These are phyloP conservation scores for Xylaria acuta DNA, from an alignment of 495 filamentous ascomycete species.

Conservation along the genomic window DNA sequence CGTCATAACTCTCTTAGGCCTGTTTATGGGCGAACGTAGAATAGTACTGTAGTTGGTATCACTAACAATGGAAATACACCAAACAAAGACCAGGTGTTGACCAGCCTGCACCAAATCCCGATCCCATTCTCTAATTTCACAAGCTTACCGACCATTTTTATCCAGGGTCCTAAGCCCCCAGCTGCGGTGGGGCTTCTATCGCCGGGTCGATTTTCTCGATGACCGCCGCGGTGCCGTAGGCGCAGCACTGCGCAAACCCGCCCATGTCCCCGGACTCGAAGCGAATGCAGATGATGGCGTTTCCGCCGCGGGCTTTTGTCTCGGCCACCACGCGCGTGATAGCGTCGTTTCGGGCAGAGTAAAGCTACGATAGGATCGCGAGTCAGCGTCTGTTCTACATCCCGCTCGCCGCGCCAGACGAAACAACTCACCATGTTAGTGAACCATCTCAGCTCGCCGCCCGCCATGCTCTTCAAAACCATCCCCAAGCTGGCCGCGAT, in stretches of 20 bases:
- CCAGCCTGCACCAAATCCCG: background rate
- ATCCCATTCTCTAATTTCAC: background rate
- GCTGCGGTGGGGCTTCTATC: constrained; percentile 29
- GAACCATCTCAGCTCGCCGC: constrained; percentile 64
- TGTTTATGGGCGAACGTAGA: too few relatives aligned
- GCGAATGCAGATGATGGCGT: constrained; percentile 63
- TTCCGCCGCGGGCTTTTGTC: constrained; percentile 62
- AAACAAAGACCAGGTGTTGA: background rate
- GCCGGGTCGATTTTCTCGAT: constrained; percentile 53
- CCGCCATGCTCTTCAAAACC: constrained; percentile 58
- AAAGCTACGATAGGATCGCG: constrained; percentile 40
- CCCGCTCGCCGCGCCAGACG: background rate
- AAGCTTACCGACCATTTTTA: too few relatives aligned
- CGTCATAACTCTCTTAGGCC: background rate
- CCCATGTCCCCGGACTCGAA: constrained; percentile 60
- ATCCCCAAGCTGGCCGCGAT: constrained; percentile 48
- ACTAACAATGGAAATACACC: background rate
- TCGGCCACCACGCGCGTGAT: constrained; percentile 61
- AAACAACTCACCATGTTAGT: constrained; percentile 51
- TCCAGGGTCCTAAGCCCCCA: constrained; percentile 1
- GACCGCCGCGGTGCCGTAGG: constrained; percentile 64
- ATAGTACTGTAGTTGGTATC: background rate
- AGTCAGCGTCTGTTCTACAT: background rate
- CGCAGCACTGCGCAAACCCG: constrained; percentile 63
- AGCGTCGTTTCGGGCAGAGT: constrained; percentile 61